Percentiles rank a stretch among this genome's conserved stretches.
Conservation (phyloP, 2,329 filamentous ascomycete species). For the Teratosphaeria pseudoeucalypti region DNA sequence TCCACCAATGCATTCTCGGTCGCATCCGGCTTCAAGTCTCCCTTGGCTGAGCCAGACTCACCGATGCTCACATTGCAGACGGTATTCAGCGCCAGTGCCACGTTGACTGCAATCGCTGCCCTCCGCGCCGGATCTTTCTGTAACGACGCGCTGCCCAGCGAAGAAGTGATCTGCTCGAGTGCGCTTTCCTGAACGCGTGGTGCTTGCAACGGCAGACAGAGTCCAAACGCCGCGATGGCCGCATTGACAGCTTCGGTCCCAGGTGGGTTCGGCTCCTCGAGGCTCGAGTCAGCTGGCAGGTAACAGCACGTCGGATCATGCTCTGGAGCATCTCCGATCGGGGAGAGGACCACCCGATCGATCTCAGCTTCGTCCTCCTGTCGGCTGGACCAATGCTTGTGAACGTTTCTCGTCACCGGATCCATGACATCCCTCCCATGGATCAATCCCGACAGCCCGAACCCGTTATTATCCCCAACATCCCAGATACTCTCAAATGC, state of each 20-base stretch:
- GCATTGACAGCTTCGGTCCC: conserved; percentile 90
- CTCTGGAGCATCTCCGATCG: conserved; percentile 73
- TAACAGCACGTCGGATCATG: conserved; percentile 83
- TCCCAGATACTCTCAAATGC: conserved; percentile 95
- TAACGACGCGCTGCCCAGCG: conserved; percentile 65
- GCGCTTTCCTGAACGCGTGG: conserved; percentile 93
- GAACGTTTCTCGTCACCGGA: conserved; percentile 57
- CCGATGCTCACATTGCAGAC: conserved; percentile 75
- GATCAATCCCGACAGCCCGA: conserved; percentile 81
- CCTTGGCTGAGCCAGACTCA: conserved; percentile 62
- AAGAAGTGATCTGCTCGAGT: conserved; percentile 85
- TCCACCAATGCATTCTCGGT: conserved; percentile 63
- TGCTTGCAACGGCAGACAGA: conserved; percentile 78
- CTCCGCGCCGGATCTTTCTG: conserved; percentile 81
- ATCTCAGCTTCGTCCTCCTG: conserved; percentile 55
- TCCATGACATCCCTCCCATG: conserved; percentile 61
- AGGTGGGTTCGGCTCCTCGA: conserved; percentile 56
- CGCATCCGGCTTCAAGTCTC: conserved; percentile 61
- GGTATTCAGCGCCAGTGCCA: conserved; percentile 69
- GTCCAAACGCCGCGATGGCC: conserved; percentile 85
- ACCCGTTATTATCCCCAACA: conserved; percentile 84
- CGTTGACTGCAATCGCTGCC: conserved; percentile 82
- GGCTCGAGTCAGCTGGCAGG: conserved; percentile 34
- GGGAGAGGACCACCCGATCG: conserved; percentile 44
- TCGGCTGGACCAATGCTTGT: conserved; percentile 28